phyloP scores from a whole-genome alignment of 2,329 filamentous ascomycete species.

The Chaetomium strumarium region DNA sequence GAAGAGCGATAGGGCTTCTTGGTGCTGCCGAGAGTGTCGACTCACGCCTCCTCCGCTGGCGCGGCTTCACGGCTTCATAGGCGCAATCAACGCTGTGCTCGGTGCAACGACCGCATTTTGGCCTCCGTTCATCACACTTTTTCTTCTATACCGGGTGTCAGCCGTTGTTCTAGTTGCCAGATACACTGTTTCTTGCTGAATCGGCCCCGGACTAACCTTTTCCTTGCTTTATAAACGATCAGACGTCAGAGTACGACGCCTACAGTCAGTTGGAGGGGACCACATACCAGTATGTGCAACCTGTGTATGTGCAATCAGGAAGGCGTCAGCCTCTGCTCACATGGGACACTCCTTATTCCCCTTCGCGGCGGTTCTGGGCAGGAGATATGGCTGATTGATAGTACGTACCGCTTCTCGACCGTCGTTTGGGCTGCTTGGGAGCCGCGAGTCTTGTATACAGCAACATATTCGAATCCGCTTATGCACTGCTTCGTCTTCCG shows the following conservation, averaged over 20 bases:
- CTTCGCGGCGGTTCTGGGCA: neutral
- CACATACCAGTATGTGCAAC: slow-evolving; percentile 48
- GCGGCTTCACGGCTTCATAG: slow-evolving; percentile 44
- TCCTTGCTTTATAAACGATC: slow-evolving; percentile 40
- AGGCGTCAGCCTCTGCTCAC: slow-evolving; percentile 1
- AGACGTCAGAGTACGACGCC: slow-evolving; percentile 14
- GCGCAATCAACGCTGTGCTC: slow-evolving; percentile 44
- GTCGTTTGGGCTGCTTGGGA: slow-evolving; percentile 53
- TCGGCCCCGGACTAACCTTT: slow-evolving; percentile 38
- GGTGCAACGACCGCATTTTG: slow-evolving; percentile 44
- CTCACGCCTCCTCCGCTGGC: slow-evolving; percentile 37
- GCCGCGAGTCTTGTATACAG: slow-evolving; percentile 52
- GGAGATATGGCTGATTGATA: neutral
- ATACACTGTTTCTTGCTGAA: neutral
- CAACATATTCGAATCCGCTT: slow-evolving; percentile 38
- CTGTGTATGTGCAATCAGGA: slow-evolving; percentile 27
- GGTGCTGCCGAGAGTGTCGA: slow-evolving; percentile 22
- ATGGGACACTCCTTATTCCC: too few relatives aligned
- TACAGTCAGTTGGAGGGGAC: slow-evolving; percentile 5
- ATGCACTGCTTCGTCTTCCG: neutral
- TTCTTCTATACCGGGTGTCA: slow-evolving; percentile 41
- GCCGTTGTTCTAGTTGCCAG: neutral
- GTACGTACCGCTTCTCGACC: slow-evolving; percentile 53
- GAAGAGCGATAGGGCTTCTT: neutral
- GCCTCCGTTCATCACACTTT: slow-evolving; percentile 50